Evolutionary conservation across 2,329 filamentous ascomycete genomes (phyloP).

Genomic region (Dactylellina parvicollis): DNA sequence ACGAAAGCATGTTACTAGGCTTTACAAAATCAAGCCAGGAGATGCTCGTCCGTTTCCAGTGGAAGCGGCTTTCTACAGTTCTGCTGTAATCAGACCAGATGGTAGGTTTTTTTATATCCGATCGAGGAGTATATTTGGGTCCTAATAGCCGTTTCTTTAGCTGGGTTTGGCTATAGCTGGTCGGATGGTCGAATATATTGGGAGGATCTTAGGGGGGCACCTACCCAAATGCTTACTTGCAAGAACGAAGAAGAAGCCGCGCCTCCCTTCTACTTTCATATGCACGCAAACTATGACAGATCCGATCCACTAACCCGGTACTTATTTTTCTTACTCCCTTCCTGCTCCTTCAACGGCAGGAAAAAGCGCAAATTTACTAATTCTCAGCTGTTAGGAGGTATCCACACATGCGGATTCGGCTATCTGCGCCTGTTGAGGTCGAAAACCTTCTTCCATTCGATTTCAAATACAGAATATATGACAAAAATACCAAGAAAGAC

Average conservation of each 20-base stretch:
- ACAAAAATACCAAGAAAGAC: slow-evolving; percentile 97
- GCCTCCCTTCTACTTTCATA: slow-evolving; percentile 94
- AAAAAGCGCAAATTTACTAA: too few species aligned
- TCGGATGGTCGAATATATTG: slow-evolving; percentile 89
- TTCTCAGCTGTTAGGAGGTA: slow-evolving; percentile 70
- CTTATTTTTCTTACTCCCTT: slow-evolving; percentile 57
- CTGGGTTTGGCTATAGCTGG: slow-evolving; percentile 97
- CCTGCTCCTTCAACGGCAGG: too few species aligned
- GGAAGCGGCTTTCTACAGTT: slow-evolving; percentile 89
- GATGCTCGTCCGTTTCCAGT: slow-evolving; percentile 90
- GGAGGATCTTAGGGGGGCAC: slow-evolving; percentile 85
- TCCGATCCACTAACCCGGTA: slow-evolving; percentile 81
- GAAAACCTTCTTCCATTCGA: slow-evolving; percentile 96
- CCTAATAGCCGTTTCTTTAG: slow-evolving; percentile 43
- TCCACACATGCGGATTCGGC: slow-evolving; percentile 90
- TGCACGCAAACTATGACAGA: slow-evolving; percentile 85
- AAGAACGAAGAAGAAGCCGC: slow-evolving; percentile 78
- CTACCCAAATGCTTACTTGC: slow-evolving; percentile 87
- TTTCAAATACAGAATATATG: slow-evolving; percentile 99
- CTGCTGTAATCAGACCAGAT: slow-evolving; percentile 85
- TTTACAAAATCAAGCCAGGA: slow-evolving; percentile 95
- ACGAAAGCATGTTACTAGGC: slow-evolving; percentile 90
- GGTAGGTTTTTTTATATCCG: slow-evolving; percentile 60
- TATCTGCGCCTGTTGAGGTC: slow-evolving; percentile 90
- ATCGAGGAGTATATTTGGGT: not conserved